Percentiles rank a stretch among this genome's conserved stretches.
Evolutionary conservation across 2,329 filamentous ascomycete genomes (phyloP).

Genomic region (Trichoderma citrinoviride): DNA sequence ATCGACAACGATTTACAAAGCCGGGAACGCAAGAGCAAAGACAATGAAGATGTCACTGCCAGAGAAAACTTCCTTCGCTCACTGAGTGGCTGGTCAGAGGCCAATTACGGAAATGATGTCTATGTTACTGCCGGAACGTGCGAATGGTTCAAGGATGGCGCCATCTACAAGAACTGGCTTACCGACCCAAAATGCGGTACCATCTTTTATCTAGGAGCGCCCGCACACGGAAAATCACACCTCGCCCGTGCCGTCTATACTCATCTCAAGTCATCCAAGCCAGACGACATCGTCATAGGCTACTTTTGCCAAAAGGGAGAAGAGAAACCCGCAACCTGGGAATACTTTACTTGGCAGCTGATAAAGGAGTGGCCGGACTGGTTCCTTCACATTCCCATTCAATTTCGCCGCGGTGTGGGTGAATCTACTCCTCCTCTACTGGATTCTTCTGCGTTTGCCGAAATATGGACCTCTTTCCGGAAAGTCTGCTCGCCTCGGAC

Average conservation of each 20-base stretch:
- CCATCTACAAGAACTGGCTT: constrained; percentile 24
- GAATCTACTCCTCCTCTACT: constrained; percentile 9
- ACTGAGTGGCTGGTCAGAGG: constrained; percentile 23
- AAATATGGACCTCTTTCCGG: constrained; percentile 25
- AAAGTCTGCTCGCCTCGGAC: constrained; percentile 2
- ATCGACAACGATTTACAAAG: background rate
- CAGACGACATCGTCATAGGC: constrained; percentile 23
- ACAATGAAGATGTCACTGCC: background rate
- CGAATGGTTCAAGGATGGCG: constrained; percentile 24
- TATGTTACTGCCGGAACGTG: constrained; percentile 23
- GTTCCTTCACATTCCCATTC: constrained; percentile 22
- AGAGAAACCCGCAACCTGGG: constrained; percentile 24
- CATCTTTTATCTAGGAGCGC: constrained; percentile 22
- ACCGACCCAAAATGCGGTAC: constrained; percentile 18
- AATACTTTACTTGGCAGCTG: constrained; percentile 26
- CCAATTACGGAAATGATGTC: constrained; percentile 22
- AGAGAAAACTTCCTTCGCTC: constrained; percentile 22
- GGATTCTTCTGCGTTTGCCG: constrained; percentile 21
- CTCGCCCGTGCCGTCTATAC: constrained; percentile 26
- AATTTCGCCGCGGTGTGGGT: constrained; percentile 19
- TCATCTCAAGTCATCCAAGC: constrained; percentile 21
- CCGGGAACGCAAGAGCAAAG: background rate
- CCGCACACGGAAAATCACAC: constrained; percentile 28
- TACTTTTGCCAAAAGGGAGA: constrained; percentile 27
- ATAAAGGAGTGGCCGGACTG: constrained; percentile 22